Conservation (phyloP, 257 asterid species). For the Cordia subcordata region DNA sequence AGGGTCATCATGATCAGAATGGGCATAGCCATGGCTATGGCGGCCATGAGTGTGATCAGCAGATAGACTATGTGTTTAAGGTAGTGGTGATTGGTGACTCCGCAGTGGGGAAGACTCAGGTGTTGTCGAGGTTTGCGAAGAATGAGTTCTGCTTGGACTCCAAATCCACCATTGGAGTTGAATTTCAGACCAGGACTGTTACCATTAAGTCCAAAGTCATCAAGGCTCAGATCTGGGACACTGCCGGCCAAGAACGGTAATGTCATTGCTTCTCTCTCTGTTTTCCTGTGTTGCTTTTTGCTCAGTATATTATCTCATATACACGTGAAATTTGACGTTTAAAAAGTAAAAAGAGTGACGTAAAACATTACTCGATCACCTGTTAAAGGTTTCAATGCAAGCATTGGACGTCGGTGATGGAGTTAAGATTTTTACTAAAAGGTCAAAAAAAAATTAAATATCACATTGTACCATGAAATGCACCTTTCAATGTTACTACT, state of each 20-base stretch:
- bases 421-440: no score
- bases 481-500: no score
- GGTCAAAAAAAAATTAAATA: no score
- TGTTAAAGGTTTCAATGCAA: no score
- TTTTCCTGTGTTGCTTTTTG: background rate
- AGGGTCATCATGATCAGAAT: background rate
- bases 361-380: no score
- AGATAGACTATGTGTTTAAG: conserved; percentile 64
- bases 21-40: background rate
- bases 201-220: conserved; percentile 53
- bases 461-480: no score
- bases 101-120: conserved; percentile 79
- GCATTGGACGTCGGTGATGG: no score
- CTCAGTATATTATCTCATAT: no score
- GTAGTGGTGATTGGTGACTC: conserved; percentile 86
- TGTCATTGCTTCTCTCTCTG: background rate
- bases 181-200: conserved; percentile 66
- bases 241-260: conserved; percentile 85
- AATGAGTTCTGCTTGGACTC: conserved; percentile 69
- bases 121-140: conserved; percentile 64
- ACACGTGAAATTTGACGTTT: no score
- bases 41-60: conserved; percentile 19
- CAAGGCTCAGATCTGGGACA: conserved; percentile 95
- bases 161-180: conserved; percentile 79
- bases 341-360: no score